phyloP scores from a whole-genome alignment of 2,329 filamentous ascomycete genomes.

The Sporothrix mexicana region DNA sequence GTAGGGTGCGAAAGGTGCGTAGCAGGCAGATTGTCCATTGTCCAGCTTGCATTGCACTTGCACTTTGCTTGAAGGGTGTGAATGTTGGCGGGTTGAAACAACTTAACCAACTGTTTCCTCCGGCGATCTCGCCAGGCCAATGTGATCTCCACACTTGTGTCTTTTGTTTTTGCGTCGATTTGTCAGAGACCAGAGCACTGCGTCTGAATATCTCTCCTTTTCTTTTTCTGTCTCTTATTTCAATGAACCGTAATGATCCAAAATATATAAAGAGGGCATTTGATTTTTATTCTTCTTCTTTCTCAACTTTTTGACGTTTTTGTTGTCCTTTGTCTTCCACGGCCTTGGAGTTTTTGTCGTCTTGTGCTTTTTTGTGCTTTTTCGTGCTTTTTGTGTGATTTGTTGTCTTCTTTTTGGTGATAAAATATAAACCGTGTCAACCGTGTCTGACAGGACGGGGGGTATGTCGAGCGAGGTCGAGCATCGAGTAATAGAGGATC shows the following conservation, averaged over 20 bases:
- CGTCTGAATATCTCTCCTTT: not conserved
- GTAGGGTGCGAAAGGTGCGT: not conserved
- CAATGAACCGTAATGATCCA: conserved; percentile 27
- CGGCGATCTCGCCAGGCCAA: not conserved
- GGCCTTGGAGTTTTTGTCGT: not conserved
- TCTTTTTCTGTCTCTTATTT: not conserved
- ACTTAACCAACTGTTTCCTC: not conserved
- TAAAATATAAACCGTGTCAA: conserved; percentile 21
- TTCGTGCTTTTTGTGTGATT: no score
- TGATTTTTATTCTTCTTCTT: not conserved
- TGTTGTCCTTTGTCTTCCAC: not conserved
- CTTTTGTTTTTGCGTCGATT: not conserved
- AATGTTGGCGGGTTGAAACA: not conserved
- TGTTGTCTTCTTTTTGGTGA: not conserved
- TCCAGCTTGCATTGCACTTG: no score
- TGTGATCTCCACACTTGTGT: conserved; percentile 12
- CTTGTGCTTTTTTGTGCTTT: not conserved
- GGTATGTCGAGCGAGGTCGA: not conserved
- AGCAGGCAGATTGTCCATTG: no score
- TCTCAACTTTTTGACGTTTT: no score
- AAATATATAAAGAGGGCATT: conserved; percentile 20
- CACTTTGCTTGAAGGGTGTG: not conserved
- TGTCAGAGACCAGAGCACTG: not conserved
- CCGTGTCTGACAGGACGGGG: conserved; percentile 5
- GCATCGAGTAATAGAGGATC: no score